Evolutionary conservation across 192 early-diverging fungal genomes (phyloP), one percentile per base, ranked within the genome.

Genomic region (Gaertneriomyces sp.): DNA sequence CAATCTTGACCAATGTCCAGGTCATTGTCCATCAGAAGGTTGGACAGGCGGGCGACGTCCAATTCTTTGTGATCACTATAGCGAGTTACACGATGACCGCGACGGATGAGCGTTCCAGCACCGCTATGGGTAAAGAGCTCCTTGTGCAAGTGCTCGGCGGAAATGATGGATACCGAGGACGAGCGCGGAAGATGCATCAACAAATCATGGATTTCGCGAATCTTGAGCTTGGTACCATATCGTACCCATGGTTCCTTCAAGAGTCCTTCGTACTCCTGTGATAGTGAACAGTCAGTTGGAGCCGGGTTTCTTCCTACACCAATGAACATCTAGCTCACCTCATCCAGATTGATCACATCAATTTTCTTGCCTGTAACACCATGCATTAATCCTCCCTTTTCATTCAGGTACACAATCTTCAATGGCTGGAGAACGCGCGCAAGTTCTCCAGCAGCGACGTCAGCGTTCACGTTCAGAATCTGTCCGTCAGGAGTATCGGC

Each of bases 81-180:
- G 60, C 86, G 85, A 66, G 89, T 90, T 42, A 99, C 77, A 60
- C 89, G 86, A 86, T 98, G 88, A 39, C 95, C 97, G 43, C 97
- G 92, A 58, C 95, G 91, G 47, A 99, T 93, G 53, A 99, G 80
- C 5, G 97, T 99, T 33, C 95, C 95, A 6, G 97, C 90, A n/a
- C 97, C 95, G 61, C 84, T 87, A 75, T 98, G 92, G 42, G 97
- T 99, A 63, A 99, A 99, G 52, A 99, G 80, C 77, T 99, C 97
- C 83, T 99, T 99, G 81, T 98, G 97, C 44, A 99, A 79, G 65
- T 99, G 92, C 66, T 95, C 93, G 52, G 95, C 93, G 50, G 97
- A 98, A 69, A 98, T 99, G 70, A 98, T 99, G 53, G 97, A 95
- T 17, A 99, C 97, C 6, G 97, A 99, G 7, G 95, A 98, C 60